A percentile compares a stretch with the other conserved stretches of the same genome.
phyloP scores from a whole-genome alignment of 2,329 filamentous ascomycete species.

The Hortaea sp. region DNA sequence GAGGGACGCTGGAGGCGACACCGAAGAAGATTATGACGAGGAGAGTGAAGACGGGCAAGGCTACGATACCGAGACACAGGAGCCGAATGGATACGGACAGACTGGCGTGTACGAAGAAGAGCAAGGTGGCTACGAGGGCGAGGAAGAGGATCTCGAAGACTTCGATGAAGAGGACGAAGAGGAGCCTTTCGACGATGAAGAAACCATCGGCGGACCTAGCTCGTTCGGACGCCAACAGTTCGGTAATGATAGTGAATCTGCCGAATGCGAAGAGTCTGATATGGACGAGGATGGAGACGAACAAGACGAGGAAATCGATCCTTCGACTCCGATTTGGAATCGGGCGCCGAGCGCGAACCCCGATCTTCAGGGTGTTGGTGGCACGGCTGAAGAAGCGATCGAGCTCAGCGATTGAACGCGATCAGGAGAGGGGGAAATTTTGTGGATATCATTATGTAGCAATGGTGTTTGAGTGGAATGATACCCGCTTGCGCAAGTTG shows the following conservation, averaged over 20 bases:
- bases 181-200: constrained; percentile 6
- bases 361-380: constrained; percentile 11
- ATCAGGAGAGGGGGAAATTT: too few relatives aligned
- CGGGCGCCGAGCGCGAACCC: constrained; percentile 4
- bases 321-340: not conserved
- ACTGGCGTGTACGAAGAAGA: constrained; percentile 6
- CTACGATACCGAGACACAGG: constrained; percentile 6
- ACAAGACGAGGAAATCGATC: constrained; percentile 5
- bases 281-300: constrained; percentile 7
- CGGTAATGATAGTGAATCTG: constrained; percentile 2
- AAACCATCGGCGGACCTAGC: constrained; percentile 1
- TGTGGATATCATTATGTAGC: too few relatives aligned
- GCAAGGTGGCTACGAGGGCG: constrained; percentile 1
- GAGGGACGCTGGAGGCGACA: not conserved
- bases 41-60: constrained; percentile 5
- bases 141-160: constrained; percentile 8
- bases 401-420: constrained; percentile 18
- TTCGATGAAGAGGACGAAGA: constrained; percentile 9
- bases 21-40: constrained; percentile 6
- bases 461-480: too few relatives aligned
- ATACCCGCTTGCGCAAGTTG: too few relatives aligned
- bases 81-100: constrained; percentile 1
- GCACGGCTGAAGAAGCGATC: constrained; percentile 14
- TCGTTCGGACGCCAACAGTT: not conserved
- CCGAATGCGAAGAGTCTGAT: not conserved